These are phyloP conservation scores for Diplocarpon rosae DNA, from an alignment of 2,329 filamentous ascomycete species.

Conservation along the genomic window DNA sequence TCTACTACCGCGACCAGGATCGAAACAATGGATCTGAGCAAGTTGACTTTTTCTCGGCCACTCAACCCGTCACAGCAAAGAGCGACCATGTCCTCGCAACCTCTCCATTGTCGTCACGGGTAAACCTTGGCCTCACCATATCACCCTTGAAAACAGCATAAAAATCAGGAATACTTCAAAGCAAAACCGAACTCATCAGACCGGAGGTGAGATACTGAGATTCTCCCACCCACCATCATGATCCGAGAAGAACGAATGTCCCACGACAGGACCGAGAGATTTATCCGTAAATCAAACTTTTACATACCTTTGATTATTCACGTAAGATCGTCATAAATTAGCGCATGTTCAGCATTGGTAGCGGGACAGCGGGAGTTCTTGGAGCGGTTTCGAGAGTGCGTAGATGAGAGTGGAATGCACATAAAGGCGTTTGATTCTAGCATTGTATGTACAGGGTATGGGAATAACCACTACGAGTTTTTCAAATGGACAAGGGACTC, in stretches of 20 bases:
- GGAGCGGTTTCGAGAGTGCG: background rate
- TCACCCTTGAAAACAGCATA: constrained; percentile 2
- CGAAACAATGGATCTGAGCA: background rate
- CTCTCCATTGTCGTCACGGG: constrained; percentile 12
- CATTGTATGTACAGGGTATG: too few species aligned
- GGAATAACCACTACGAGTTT: too few species aligned
- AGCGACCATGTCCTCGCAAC: constrained; percentile 24
- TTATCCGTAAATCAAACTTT: background rate
- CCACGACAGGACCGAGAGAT: background rate
- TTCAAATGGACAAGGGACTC: too few species aligned
- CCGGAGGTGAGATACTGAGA: constrained; percentile 15
- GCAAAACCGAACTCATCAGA: constrained; percentile 9
- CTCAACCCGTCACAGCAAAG: constrained; percentile 21
- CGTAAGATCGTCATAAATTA: constrained; percentile 1
- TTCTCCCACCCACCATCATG: constrained; percentile 7
- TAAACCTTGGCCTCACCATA: constrained; percentile 6
- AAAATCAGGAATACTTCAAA: background rate
- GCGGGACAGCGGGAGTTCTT: background rate
- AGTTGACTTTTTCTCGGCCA: constrained; percentile 22
- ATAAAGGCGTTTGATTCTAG: too few species aligned
- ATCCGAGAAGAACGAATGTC: background rate
- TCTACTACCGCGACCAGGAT: constrained; percentile 4
- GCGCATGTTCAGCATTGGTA: background rate
- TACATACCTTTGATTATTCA: background rate
- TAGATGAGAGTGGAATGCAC: too few species aligned